These are phyloP conservation scores for Leptographium wingfieldii DNA, from an alignment of 2,329 filamentous ascomycete species.

Conservation along the genomic window DNA sequence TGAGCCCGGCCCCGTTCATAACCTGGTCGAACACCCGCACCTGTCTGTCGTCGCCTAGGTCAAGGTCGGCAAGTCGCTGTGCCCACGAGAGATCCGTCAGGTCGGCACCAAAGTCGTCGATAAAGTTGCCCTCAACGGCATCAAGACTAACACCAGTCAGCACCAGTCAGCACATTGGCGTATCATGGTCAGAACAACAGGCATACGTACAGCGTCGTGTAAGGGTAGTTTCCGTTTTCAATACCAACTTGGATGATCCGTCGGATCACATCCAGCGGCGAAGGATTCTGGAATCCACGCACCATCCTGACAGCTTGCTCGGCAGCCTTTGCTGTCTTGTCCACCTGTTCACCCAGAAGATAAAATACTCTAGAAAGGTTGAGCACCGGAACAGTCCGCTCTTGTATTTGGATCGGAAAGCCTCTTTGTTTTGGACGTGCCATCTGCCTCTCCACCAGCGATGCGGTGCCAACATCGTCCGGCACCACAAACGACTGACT, in stretches of 20 bases:
- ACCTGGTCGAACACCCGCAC: slow-evolving; percentile 5
- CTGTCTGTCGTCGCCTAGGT: background rate
- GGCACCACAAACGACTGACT: slow-evolving; percentile 19
- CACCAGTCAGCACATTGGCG: background rate
- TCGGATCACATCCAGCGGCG: slow-evolving; percentile 4
- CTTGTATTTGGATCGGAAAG: background rate
- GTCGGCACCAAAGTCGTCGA: slow-evolving; percentile 3
- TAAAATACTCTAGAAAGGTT: slow-evolving; percentile 3
- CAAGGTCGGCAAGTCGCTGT: slow-evolving; percentile 1
- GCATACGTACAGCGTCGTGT: slow-evolving; percentile 10
- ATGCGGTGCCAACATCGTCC: slow-evolving; percentile 26
- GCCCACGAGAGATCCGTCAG: slow-evolving; percentile 7
- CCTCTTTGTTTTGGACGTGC: background rate
- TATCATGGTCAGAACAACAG: background rate
- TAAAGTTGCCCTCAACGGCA: slow-evolving; percentile 1
- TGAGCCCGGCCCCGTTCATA: background rate
- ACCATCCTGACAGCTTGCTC: background rate
- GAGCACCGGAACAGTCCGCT: background rate
- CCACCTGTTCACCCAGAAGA: background rate
- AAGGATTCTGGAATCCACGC: background rate
- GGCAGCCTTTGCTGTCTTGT: background rate
- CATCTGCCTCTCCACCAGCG: background rate
- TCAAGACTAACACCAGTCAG: slow-evolving; percentile 5
- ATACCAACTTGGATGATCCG: slow-evolving; percentile 1
- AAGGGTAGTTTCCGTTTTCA: slow-evolving; percentile 5